Evolutionary conservation across 2,329 filamentous ascomycete genomes (phyloP).

Genomic region (Alternaria metachromatica): DNA sequence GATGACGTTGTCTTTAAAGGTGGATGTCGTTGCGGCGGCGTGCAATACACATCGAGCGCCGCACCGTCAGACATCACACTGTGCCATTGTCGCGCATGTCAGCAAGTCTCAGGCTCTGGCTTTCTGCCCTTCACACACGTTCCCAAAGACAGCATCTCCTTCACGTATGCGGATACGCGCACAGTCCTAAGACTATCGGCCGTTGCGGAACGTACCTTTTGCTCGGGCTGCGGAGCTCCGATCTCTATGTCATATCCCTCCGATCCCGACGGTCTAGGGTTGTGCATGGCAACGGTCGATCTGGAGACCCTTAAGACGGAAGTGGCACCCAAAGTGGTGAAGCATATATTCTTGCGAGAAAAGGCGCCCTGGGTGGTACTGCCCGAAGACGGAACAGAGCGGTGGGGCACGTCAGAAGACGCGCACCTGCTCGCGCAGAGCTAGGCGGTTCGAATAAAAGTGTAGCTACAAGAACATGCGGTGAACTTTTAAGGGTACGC

Average conservation of each 20-base stretch:
- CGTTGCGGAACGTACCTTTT: slow-evolving; percentile 54
- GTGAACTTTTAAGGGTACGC: background rate
- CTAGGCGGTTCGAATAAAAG: background rate
- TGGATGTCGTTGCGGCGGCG: slow-evolving; percentile 53
- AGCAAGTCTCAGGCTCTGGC: slow-evolving; percentile 55
- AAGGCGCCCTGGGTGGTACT: slow-evolving; percentile 41
- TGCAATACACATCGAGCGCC: slow-evolving; percentile 51
- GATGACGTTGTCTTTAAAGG: slow-evolving; percentile 45
- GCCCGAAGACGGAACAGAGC: slow-evolving; percentile 38
- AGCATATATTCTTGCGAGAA: slow-evolving; percentile 57
- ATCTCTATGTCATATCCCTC: slow-evolving; percentile 53
- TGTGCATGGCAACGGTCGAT: slow-evolving; percentile 54
- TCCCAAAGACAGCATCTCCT: slow-evolving; percentile 43
- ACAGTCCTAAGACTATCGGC: slow-evolving; percentile 48
- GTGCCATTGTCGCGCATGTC: slow-evolving; percentile 60
- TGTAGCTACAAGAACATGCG: slow-evolving; percentile 1
- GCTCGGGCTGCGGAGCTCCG: slow-evolving; percentile 55
- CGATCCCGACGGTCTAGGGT: slow-evolving; percentile 36
- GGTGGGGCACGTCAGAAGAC: slow-evolving; percentile 26
- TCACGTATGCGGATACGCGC: slow-evolving; percentile 36
- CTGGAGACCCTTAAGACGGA: slow-evolving; percentile 46
- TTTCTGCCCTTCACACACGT: slow-evolving; percentile 55
- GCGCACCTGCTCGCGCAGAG: slow-evolving; percentile 20
- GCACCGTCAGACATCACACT: slow-evolving; percentile 47
- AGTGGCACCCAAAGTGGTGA: slow-evolving; percentile 31